phyloP scores from a whole-genome alignment of 768 basidiomycete genomes.

The Mycena polygramma region DNA sequence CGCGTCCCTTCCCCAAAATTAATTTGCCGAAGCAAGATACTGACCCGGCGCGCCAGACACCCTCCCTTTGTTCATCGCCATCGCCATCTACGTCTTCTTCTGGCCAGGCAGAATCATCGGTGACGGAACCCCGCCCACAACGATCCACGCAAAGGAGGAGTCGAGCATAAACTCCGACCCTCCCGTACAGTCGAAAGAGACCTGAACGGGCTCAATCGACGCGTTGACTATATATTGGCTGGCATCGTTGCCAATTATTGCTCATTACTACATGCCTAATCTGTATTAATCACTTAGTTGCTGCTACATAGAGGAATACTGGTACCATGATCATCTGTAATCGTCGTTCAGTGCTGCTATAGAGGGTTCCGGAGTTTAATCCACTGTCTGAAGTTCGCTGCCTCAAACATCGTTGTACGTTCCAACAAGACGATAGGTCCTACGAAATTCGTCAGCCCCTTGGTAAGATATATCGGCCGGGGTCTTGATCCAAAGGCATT shows the following conservation, averaged over 20 bases:
- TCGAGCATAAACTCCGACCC: slow-evolving; percentile 27
- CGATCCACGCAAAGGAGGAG: slow-evolving; percentile 11
- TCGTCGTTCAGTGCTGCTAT: not conserved
- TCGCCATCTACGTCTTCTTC: slow-evolving; percentile 66
- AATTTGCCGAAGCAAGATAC: not conserved
- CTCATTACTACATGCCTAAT: slow-evolving; percentile 12
- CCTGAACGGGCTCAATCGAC: not conserved
- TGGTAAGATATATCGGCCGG: too few species aligned
- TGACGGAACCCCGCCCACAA: slow-evolving; percentile 16
- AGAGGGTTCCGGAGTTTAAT: not conserved
- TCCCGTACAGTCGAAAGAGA: slow-evolving; percentile 22
- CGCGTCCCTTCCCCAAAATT: not conserved
- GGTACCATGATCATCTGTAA: too few species aligned
- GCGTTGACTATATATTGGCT: not conserved
- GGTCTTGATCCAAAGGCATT: too few species aligned
- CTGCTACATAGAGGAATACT: too few species aligned
- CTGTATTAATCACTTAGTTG: not conserved
- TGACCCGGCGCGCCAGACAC: slow-evolving; percentile 51
- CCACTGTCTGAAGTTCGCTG: not conserved
- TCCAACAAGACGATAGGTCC: too few species aligned
- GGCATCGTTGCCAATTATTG: not conserved
- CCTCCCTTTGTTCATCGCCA: slow-evolving; percentile 73
- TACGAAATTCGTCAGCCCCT: too few species aligned
- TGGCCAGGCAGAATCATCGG: slow-evolving; percentile 76
- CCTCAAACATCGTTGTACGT: too few species aligned